Base-by-base conservation (phyloP, 2,329 filamentous ascomycete species). In the Aspergillus terreus region DNA sequence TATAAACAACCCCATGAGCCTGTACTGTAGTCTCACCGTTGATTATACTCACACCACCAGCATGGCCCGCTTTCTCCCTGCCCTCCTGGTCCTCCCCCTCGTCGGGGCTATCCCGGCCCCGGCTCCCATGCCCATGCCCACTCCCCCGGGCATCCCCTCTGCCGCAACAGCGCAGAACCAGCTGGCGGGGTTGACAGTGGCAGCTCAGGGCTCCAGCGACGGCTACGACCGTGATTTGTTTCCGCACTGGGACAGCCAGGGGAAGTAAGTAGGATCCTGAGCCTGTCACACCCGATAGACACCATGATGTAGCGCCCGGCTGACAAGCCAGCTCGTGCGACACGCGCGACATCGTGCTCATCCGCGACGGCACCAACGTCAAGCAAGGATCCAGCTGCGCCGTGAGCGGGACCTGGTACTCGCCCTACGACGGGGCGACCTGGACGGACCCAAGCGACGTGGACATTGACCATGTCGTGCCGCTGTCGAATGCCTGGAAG, bases 381-480 rank as follows among this genome's bases (percentile, higher is more conserved):
- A 72, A 78, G 4, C 77, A 79, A 33, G 77, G 80, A 67, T 74
- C 70, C 11, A 76, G 79, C 32, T 95, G 89, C 69, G 71, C 78
- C 0, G 84, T 78, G 0, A 82, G 81, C 3, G 89, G 90, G 4
- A 77, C 74, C 0, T 94, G 90, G 89, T 71, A 68, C 38, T 85
- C 82, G 33, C 86, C 87, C 0, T 94, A 88, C 66, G 89, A 92
- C 63, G 88, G 87, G 14, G 84, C 74, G 0, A 83, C 77, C 1
- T 90, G 86, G 85, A 86, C 82, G 0, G 74, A 76, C 0, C 81
- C 87, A 1, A 80, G 77, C 15, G 86, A 92, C 60, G 69, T 94
- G 1, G 88, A 92, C 60, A 92, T 94, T 53, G 90, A 94, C 68
- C 90, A 94, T 67, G 78, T 94, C 72, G 87, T 95, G 2, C 88